Evolutionary conservation across 2,329 filamentous ascomycete genomes (phyloP).

Genomic region (Rhynchosporium graminicola): DNA sequence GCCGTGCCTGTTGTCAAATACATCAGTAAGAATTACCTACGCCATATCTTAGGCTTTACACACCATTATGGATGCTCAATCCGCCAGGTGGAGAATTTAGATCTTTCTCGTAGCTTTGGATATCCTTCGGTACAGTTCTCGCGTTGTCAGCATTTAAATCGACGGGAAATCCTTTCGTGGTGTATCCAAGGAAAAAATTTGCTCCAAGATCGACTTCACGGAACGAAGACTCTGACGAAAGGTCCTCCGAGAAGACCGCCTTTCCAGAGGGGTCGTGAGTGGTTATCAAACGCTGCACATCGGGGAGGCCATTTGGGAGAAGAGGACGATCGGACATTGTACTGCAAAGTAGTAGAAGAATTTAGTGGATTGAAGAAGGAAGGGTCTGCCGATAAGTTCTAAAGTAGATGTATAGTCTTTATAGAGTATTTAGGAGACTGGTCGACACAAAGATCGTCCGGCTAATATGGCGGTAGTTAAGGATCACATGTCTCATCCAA

Average conservation of each 20-base stretch:
- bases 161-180: conserved; percentile 30
- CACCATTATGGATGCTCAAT: conserved; percentile 24
- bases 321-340: conserved; percentile 15
- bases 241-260: conserved; percentile 23
- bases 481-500: too few species aligned
- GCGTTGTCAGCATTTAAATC: conserved; percentile 19
- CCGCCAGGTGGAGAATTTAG: conserved; percentile 24
- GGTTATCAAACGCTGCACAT: conserved; percentile 30
- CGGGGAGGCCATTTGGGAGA: conserved; percentile 27
- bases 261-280: conserved; percentile 25
- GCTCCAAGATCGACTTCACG: conserved; percentile 18
- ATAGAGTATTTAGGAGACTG: too few species aligned
- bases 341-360: not conserved
- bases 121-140: conserved; percentile 22
- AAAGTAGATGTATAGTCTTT: too few species aligned
- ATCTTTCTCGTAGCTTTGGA: conserved; percentile 24
- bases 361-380: not conserved
- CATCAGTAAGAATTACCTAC: not conserved
- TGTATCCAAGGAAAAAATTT: conserved; percentile 32
- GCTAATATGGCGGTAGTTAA: too few species aligned
- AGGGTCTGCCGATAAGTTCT: too few species aligned
- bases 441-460: too few species aligned
- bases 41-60: not conserved
- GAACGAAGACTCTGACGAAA: conserved; percentile 21
- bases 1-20: conserved; percentile 20